A percentile compares a stretch with the other conserved stretches of the same genome.
phyloP scores from a whole-genome alignment of 345 rosid species.

The Eucalyptus sp. region DNA sequence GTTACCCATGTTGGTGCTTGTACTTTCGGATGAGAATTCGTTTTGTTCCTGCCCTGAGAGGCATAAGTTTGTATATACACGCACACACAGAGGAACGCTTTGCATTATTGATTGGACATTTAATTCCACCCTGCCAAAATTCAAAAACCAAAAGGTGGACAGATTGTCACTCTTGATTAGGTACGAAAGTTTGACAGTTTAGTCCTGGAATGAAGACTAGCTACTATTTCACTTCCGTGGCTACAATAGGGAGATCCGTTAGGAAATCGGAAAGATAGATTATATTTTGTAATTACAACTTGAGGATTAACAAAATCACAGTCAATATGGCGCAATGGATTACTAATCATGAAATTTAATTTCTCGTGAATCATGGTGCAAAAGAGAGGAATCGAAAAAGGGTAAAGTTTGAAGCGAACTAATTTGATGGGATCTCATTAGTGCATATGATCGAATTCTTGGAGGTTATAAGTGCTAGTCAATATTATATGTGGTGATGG shows the following conservation, averaged over 20 bases:
- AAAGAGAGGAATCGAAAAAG: not conserved
- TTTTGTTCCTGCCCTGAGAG: not conserved
- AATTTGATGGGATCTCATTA: accelerated
- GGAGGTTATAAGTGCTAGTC: not conserved
- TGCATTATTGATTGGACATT: not conserved
- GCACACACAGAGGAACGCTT: not conserved
- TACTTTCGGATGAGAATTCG: not conserved
- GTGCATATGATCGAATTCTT: not conserved
- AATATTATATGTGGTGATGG: not conserved
- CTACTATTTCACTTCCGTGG: not conserved
- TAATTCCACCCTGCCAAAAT: not conserved
- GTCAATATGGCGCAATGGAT: not conserved
- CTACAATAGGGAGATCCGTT: not conserved
- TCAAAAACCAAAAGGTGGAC: not conserved
- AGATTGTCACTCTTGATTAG: not conserved
- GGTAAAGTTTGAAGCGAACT: not conserved
- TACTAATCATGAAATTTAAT: not conserved
- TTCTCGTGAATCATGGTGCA: not conserved
- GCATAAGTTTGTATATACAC: not conserved
- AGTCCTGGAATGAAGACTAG: not conserved
- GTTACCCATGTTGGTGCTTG: not conserved
- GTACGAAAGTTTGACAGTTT: not conserved
- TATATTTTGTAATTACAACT: not conserved
- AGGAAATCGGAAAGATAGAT: not conserved
- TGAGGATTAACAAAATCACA: not conserved